Percentiles rank a stretch among this genome's conserved stretches.
Conservation (phyloP, 2,329 filamentous ascomycete species). For the Tolypocladium pustulatum region DNA sequence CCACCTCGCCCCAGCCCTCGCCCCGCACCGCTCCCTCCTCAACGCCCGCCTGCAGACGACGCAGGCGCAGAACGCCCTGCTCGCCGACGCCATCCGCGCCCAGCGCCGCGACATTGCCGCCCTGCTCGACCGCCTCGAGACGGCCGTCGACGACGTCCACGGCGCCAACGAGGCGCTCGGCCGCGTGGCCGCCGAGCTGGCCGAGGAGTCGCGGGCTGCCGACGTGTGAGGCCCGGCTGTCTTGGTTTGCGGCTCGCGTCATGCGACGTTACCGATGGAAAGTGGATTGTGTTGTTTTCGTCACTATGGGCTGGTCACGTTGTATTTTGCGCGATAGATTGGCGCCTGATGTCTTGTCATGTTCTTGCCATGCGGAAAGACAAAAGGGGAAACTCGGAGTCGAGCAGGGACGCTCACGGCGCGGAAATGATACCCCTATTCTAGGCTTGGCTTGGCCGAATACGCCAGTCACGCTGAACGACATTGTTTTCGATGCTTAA, state of each 20-base stretch:
- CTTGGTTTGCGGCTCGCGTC: neutral
- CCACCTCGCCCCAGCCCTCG: slow-evolving; percentile 43
- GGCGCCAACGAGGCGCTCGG: slow-evolving; percentile 39
- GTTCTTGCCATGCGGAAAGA: neutral
- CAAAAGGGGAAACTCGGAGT: neutral
- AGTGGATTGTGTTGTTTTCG: neutral
- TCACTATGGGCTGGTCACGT: neutral
- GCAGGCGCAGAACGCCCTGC: slow-evolving; percentile 44
- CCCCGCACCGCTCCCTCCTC: slow-evolving; percentile 42
- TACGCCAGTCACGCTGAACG: neutral
- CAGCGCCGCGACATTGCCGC: slow-evolving; percentile 46
- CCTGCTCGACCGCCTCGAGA: slow-evolving; percentile 39
- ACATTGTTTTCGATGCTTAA: neutral
- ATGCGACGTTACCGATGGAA: neutral
- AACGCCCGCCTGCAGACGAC: slow-evolving; percentile 46
- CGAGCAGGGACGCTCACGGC: neutral
- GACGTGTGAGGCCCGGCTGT: slow-evolving; percentile 1
- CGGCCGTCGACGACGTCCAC: slow-evolving; percentile 41
- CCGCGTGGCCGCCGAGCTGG: slow-evolving; percentile 36
- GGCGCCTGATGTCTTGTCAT: neutral
- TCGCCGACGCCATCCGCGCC: slow-evolving; percentile 37
- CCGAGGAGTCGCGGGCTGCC: slow-evolving; percentile 33
- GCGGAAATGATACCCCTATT: neutral
- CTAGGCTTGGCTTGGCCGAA: neutral
- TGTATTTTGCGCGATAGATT: neutral